These are phyloP conservation scores for Fusarium cicatricum DNA, from an alignment of 2,329 filamentous ascomycete genomes.

Conservation along the genomic window DNA sequence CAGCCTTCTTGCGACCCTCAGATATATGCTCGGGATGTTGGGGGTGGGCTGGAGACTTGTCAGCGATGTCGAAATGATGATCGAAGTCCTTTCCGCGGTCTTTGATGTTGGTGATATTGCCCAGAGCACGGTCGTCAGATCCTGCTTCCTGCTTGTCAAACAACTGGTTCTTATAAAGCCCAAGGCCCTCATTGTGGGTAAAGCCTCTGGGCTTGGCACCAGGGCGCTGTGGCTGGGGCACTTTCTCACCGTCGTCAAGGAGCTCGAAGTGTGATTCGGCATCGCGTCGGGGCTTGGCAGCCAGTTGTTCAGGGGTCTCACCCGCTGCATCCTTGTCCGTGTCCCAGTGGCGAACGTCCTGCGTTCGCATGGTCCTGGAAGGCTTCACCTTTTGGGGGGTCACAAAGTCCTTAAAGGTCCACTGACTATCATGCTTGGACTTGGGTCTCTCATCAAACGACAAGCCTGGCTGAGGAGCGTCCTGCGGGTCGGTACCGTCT, in stretches of 20 bases:
- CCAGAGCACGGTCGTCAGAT: constrained; percentile 58
- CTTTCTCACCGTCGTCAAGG: constrained; percentile 73
- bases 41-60: constrained; percentile 65
- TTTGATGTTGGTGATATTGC: constrained; percentile 75
- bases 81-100: constrained; percentile 80
- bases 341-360: constrained; percentile 82
- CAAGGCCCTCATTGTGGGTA: constrained; percentile 71
- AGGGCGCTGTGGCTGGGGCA: constrained; percentile 56
- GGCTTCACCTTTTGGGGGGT: constrained; percentile 79
- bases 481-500: constrained; percentile 66
- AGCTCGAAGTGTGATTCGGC: constrained; percentile 86
- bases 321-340: constrained; percentile 66
- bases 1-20: constrained; percentile 71
- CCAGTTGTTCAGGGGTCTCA: constrained; percentile 65
- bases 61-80: constrained; percentile 78
- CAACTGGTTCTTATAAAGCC: constrained; percentile 80
- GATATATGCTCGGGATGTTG: constrained; percentile 56
- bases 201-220: constrained; percentile 59
- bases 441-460: constrained; percentile 55
- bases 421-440: constrained; percentile 76
- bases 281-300: constrained; percentile 77
- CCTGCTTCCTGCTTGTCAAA: constrained; percentile 65
- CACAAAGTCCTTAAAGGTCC: constrained; percentile 88
- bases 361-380: constrained; percentile 65
- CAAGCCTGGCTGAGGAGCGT: constrained; percentile 54